Percentiles rank a stretch among this genome's conserved stretches.
phyloP scores from a whole-genome alignment of 1,284 basidiomycete species.

The Coniferiporia sulphurascens region DNA sequence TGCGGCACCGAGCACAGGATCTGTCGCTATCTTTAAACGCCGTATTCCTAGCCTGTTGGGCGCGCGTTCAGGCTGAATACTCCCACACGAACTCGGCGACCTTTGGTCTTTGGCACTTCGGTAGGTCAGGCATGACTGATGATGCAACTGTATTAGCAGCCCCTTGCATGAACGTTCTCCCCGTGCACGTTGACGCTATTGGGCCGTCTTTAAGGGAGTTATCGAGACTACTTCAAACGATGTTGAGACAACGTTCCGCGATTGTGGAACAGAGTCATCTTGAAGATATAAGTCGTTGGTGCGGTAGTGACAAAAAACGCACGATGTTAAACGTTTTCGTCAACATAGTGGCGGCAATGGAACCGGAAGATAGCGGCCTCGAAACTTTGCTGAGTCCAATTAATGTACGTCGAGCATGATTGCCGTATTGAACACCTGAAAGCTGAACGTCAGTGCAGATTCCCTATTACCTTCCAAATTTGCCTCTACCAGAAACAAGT shows the following conservation, averaged over 20 bases:
- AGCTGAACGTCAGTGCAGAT: constrained; percentile 22
- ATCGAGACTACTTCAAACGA: constrained; percentile 28
- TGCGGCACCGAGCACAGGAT: constrained; percentile 29
- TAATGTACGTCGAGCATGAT: constrained; percentile 10
- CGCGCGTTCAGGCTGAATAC: constrained; percentile 35
- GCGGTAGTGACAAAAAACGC: constrained; percentile 26
- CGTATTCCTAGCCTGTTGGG: constrained; percentile 43
- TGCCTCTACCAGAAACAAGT: not conserved
- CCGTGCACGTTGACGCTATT: constrained; percentile 31
- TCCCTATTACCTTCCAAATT: constrained; percentile 31
- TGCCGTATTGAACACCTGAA: not conserved
- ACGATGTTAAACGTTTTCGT: constrained; percentile 43
- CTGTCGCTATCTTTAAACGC: constrained; percentile 35
- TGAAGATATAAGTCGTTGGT: constrained; percentile 34
- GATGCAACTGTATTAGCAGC: constrained; percentile 36
- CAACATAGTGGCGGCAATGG: constrained; percentile 38
- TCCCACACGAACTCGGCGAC: constrained; percentile 29
- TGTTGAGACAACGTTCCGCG: constrained; percentile 35
- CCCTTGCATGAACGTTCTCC: constrained; percentile 46
- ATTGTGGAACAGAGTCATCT: constrained; percentile 40
- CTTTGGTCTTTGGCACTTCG: constrained; percentile 45
- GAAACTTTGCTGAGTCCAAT: constrained; percentile 4
- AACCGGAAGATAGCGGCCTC: constrained; percentile 12
- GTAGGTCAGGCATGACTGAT: constrained; percentile 33
- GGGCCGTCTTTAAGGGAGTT: constrained; percentile 1